Evolutionary conservation across 2,329 filamentous ascomycete species (phyloP).

Genomic region (Talaromyces marneffei): DNA sequence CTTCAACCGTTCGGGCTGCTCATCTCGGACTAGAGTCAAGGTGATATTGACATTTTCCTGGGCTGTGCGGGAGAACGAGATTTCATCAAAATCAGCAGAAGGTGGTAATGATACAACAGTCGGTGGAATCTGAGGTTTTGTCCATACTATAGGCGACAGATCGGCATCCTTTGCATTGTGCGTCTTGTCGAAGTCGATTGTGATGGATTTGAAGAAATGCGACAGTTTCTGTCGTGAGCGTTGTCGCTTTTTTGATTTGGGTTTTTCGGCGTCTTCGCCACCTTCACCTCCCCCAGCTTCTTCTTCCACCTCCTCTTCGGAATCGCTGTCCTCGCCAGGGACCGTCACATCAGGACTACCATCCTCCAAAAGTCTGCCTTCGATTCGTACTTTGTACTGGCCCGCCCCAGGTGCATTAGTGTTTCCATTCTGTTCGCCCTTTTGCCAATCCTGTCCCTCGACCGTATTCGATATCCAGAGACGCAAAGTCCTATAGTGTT

Average conservation of each 20-base stretch:
- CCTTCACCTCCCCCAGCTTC: conserved; percentile 58
- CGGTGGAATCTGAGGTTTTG: conserved; percentile 60
- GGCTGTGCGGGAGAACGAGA: conserved; percentile 84
- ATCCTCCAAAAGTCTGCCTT: conserved; percentile 75
- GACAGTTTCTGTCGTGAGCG: conserved; percentile 40
- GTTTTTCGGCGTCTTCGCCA: conserved; percentile 29
- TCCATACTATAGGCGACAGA: conserved; percentile 66
- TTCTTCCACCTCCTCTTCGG: conserved; percentile 35
- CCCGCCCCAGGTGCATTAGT: conserved; percentile 30
- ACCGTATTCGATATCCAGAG: conserved; percentile 94
- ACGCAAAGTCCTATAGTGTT: conserved; percentile 77
- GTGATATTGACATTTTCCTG: conserved; percentile 91
- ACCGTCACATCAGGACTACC: conserved; percentile 48
- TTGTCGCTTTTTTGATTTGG: conserved; percentile 22
- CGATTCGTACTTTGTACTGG: conserved; percentile 79
- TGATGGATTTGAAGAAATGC: conserved; percentile 49
- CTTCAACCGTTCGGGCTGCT: conserved; percentile 77
- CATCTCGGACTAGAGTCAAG: conserved; percentile 78
- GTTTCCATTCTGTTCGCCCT: conserved; percentile 73
- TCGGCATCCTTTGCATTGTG: conserved; percentile 38
- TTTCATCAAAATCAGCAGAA: conserved; percentile 76
- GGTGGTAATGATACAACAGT: conserved; percentile 51
- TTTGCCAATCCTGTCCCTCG: conserved; percentile 92
- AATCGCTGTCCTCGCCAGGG: conserved; percentile 47
- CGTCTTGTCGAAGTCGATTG: conserved; percentile 47